Base-by-base conservation (phyloP, 306 rosid species). In the Echinosophora koreensis region DNA sequence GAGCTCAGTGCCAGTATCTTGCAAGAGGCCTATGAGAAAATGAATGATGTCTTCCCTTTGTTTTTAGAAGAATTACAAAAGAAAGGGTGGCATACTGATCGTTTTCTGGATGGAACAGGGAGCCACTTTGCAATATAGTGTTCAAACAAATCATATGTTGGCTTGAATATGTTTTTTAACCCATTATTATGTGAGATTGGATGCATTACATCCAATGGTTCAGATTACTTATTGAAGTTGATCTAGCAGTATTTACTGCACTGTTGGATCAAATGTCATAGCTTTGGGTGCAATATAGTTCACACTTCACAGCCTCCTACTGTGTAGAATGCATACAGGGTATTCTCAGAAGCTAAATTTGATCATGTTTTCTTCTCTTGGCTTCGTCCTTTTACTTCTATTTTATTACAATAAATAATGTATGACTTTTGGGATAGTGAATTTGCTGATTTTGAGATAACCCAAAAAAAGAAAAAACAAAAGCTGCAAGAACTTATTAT, bases 61-160 rank as follows among this genome's bases (percentile, higher is more conserved):
- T 92, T 94, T 82, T 72, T 94, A 34, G 86, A 74, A 54, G 88
- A 85, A 80, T 76, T 94, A 32, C 97, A 89, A 82, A 88, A 79
- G 84, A 92, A 88, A 84, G 97, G 97, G 55, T 94, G 98, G 98
- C 88, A 94, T 80, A 90, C 98, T n/a, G 97, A 94, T 77, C 93
- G 93, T 41, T 94, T 94, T 88, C 88, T 94, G 12, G 92, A 90
- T 42, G 98, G 96, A 60, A 87, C 84, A 47, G 97, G 98, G 68
- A 84, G 86, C 65, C 92, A 94, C 82, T 94, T 92, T 74, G 80
- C 94, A 0, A 85, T 83, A 22, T 87, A 83, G 63, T 47, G 67
- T 51, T 68, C 9, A 57, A 15, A 10, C 52, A 10, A 44, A 55
- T 84, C 32, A 62, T 32, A 5, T 22, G 27, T 71, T 69, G 18